These are phyloP conservation scores for Sindora glabra DNA, from an alignment of 306 rosid genomes.

Conservation along the genomic window DNA sequence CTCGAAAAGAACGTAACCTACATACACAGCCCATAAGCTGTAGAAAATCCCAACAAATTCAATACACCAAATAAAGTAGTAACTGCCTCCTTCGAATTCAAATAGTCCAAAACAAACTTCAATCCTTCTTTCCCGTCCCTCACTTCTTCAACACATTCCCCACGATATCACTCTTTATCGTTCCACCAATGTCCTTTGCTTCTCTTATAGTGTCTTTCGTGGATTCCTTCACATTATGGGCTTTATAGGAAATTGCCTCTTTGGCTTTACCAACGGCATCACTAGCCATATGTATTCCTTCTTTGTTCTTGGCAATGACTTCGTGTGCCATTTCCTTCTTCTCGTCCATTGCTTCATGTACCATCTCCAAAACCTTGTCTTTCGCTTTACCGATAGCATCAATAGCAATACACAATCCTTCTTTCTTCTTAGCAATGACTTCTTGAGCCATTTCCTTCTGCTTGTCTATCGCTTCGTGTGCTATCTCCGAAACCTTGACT, in stretches of 20 bases:
- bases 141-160: constrained; percentile 11
- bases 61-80: constrained; percentile 5
- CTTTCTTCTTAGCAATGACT: not conserved
- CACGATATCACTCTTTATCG: constrained; percentile 6
- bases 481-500: constrained; percentile 18
- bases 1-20: constrained; percentile 75
- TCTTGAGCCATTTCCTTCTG: constrained; percentile 2
- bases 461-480: not conserved
- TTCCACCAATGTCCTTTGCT: constrained; percentile 20
- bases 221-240: constrained; percentile 16
- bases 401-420: constrained; percentile 7
- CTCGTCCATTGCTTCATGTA: not conserved
- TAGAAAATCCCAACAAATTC: constrained; percentile 43
- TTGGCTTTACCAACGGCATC: constrained; percentile 17
- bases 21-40: constrained; percentile 59
- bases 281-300: not conserved
- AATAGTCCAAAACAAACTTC: not conserved
- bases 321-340: constrained; percentile 2
- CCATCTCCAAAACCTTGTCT: constrained; percentile 17
- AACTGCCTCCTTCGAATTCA: not conserved
- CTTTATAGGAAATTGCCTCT: constrained; percentile 3
- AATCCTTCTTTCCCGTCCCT: not conserved
- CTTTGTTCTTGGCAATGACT: not conserved
- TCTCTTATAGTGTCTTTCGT: constrained; percentile 8
- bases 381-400: constrained; percentile 16